phyloP scores from a whole-genome alignment of 2,329 filamentous ascomycete genomes.

The Amesomyces nigricolor region DNA sequence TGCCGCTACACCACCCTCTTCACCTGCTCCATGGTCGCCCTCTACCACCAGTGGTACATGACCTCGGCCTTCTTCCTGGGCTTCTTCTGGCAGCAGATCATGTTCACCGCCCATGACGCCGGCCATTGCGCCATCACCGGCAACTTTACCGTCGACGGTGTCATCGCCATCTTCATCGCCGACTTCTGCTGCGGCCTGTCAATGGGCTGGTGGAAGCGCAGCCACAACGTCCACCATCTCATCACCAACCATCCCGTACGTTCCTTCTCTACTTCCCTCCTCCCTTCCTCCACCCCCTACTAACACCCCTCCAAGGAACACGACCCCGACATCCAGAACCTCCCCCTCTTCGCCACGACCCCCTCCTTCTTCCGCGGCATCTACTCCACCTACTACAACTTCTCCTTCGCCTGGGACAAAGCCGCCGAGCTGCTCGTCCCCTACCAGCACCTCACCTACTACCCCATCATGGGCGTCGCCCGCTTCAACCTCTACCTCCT shows the following conservation, averaged over 20 bases:
- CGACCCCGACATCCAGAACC: conserved; percentile 89
- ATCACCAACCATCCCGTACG: conserved; percentile 74
- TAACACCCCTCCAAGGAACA: conserved; percentile 52
- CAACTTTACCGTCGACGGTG: conserved; percentile 72
- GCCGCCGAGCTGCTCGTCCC: conserved; percentile 64
- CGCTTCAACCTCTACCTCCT: conserved; percentile 83
- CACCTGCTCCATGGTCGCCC: conserved; percentile 52
- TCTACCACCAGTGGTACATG: conserved; percentile 61
- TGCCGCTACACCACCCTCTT: conserved; percentile 67
- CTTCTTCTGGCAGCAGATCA: conserved; percentile 86
- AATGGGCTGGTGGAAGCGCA: conserved; percentile 94
- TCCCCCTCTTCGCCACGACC: conserved; percentile 83
- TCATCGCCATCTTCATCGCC: conserved; percentile 84
- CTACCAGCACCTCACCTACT: conserved; percentile 79
- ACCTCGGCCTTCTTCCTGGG: conserved; percentile 71
- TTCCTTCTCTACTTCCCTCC: too few relatives aligned
- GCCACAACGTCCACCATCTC: conserved; percentile 94
- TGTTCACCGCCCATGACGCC: conserved; percentile 90
- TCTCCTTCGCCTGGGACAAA: conserved; percentile 70
- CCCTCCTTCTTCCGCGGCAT: conserved; percentile 71
- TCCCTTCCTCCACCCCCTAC: too few relatives aligned
- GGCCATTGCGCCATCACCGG: conserved; percentile 98
- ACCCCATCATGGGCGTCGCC: conserved; percentile 71
- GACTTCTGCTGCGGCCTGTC: conserved; percentile 86
- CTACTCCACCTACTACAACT: conserved; percentile 77